These are phyloP conservation scores for Wickerhamomyces queroliae DNA, from an alignment of 805 yeast genomes.

Conservation along the genomic window DNA sequence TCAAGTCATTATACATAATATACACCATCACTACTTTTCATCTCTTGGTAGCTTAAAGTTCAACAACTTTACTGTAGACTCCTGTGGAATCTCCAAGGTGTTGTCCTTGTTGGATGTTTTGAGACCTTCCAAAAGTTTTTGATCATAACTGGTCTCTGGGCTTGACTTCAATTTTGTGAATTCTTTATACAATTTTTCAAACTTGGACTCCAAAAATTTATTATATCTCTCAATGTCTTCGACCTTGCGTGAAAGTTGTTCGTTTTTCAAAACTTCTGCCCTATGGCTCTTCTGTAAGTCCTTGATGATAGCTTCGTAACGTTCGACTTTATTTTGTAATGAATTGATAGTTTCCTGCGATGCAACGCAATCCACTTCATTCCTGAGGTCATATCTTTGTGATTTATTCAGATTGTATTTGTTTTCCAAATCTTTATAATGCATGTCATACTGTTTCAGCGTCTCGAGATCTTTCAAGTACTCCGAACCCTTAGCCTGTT, in stretches of 20 bases:
- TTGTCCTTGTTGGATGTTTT: not conserved
- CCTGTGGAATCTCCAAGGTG: not conserved
- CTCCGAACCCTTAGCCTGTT: not conserved
- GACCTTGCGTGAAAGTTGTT: constrained; percentile 6
- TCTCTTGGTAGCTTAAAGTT: not conserved
- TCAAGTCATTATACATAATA: not conserved
- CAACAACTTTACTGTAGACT: not conserved
- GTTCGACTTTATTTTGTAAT: not conserved
- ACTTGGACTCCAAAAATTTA: constrained; percentile 14
- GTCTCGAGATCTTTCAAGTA: no score
- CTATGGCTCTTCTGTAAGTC: constrained; percentile 1
- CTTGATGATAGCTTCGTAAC: constrained; percentile 1
- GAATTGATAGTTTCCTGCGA: not conserved
- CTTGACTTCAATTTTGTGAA: not conserved
- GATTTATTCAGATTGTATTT: no score
- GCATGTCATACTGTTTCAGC: no score
- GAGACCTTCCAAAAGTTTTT: not conserved
- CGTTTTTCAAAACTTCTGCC: constrained; percentile 6
- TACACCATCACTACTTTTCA: not conserved
- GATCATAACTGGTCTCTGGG: no score
- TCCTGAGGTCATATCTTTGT: constrained; percentile 11
- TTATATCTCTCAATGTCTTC: constrained; percentile 14
- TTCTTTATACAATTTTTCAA: constrained; percentile 7
- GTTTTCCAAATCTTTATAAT: not conserved
- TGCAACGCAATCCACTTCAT: constrained; percentile 2